Evolutionary conservation across 2,329 filamentous ascomycete species (phyloP).

Genomic region (Colletotrichum tropicale): DNA sequence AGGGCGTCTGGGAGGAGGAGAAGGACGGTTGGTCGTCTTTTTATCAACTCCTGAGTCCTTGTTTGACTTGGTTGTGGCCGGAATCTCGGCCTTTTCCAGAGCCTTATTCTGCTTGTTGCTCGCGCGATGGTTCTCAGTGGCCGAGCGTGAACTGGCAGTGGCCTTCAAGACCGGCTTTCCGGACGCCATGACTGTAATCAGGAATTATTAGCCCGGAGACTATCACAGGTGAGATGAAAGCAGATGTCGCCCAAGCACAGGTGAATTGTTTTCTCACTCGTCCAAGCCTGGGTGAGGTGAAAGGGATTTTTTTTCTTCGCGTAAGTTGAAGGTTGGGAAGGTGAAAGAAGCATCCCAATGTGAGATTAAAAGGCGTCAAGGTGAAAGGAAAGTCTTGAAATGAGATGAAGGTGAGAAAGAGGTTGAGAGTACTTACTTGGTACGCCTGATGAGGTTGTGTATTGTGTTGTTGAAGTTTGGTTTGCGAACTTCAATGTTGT

Average conservation of each 20-base stretch:
- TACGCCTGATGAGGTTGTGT: background rate
- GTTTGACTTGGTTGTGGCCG: no score
- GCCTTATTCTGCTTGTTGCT: no score
- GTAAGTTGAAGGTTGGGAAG: background rate
- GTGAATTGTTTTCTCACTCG: background rate
- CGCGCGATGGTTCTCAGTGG: rapidly evolving
- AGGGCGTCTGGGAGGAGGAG: no score
- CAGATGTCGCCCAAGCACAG: background rate
- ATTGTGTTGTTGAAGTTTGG: background rate
- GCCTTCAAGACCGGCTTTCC: background rate
- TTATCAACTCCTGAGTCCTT: no score
- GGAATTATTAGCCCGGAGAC: background rate
- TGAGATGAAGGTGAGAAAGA: background rate
- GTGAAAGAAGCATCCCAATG: background rate
- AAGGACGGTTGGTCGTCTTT: no score
- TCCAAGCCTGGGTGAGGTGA: background rate
- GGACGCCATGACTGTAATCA: no score
- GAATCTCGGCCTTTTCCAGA: no score
- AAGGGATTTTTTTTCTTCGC: background rate
- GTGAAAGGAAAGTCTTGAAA: background rate
- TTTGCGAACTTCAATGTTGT: background rate
- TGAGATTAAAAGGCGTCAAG: background rate
- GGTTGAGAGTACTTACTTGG: background rate
- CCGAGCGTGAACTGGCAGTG: background rate
- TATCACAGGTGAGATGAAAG: background rate